Evolutionary conservation across 2,329 filamentous ascomycete species (phyloP), one percentile per base, ranked within the genome.

Genomic region (Penicillium sp.): DNA sequence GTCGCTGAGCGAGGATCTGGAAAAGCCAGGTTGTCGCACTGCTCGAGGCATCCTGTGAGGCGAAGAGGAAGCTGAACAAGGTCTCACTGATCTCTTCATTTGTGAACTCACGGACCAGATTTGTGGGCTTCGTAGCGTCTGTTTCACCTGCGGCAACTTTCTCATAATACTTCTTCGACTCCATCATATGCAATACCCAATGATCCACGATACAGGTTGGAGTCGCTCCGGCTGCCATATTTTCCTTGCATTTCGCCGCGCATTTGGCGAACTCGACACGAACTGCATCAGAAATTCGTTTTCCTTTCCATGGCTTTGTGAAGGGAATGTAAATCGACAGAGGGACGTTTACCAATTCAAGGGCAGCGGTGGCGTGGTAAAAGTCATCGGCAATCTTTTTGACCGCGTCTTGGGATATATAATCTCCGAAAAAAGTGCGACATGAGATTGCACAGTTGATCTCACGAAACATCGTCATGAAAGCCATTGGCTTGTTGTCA

Each of bases 261-360:
- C 91, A 96, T 76, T 89, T 90, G 68, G 89, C 79, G 69, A 96
- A 96, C 73, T 93, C 90, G 56, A 82, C 83, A 60, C 96, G 82
- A 21, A 95, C 90, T 82, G 93, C 90, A 69, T 93, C 89, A 51
- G 91, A 86, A 21, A 89, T 90, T 76, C 90, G 91, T 82, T 96
- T 95, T 65, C 91, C 92, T 68, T 91, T 90, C 90, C 90, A 96
- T 5, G 90, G 90, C 79, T 90, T 92, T 70, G 91, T 96, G 79
- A 85, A 96, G 27, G 91, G 91, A 46, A 96, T 77, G 71, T 96
- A 96, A 76, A 96, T 88, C 55, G 69, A 68, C 14, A 71, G 45
- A 57, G 92, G 91, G 78, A 96, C 92, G 79, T 96, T 96, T 81
- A 96, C 92, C 22, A 96, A 85, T 75, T 96, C 92, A 60, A 96